These are phyloP conservation scores for Paspalum vaginatum DNA, from an alignment of 176 grass and related monocot species.

Conservation along the genomic window DNA sequence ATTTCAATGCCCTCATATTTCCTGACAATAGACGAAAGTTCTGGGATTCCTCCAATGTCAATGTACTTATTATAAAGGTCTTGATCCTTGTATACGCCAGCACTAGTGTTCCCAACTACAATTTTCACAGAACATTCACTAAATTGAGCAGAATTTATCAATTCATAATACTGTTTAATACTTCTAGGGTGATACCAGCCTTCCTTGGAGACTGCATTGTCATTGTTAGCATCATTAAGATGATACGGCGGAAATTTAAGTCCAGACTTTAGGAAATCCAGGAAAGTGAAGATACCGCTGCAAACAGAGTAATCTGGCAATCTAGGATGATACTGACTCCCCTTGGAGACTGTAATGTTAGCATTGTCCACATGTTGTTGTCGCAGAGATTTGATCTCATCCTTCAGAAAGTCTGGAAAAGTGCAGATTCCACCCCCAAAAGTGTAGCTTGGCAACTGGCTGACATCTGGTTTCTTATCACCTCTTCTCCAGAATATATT, in stretches of 20 bases:
- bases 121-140: conserved; percentile 51
- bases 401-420: no score
- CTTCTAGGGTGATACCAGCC: conserved; percentile 66
- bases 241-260: conserved; percentile 42
- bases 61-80: conserved; percentile 59
- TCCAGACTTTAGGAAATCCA: conserved; percentile 61
- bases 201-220: background rate
- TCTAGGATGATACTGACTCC: no score
- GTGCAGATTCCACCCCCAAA: no score
- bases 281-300: no score
- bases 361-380: no score
- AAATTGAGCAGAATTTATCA: conserved; percentile 48
- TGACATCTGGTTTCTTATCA: no score
- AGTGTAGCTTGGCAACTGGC: no score
- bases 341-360: no score
- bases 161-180: conserved; percentile 48
- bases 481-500: no score
- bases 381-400: no score
- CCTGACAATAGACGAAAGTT: conserved; percentile 51
- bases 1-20: conserved; percentile 51
- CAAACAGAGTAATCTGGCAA: no score
- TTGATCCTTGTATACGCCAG: conserved; percentile 75
- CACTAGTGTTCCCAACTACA: conserved; percentile 64
- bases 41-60: conserved; percentile 65
- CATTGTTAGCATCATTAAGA: background rate